Evolutionary conservation across 306 rosid species (phyloP), one percentile per base, ranked within the genome.

Genomic region (Acacia crassicarpa): DNA sequence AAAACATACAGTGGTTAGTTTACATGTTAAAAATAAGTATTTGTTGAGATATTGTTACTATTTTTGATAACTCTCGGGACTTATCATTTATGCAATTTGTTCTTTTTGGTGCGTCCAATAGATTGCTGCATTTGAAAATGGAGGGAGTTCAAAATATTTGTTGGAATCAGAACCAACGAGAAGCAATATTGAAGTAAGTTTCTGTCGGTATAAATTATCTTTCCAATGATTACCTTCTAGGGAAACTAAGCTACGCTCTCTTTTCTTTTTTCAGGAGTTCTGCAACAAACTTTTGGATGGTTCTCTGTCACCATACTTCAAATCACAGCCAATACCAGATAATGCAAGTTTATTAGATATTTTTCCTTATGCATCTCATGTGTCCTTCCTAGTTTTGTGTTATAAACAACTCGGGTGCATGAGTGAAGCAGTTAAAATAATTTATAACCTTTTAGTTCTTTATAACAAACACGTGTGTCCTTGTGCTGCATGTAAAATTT

Each of bases 271-370:
- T 70, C 83, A 95, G 99, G 94, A 86, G 45, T 95, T 95, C 86
- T 89, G 94, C 85, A 83, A 81, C 51, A 81, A 91, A 56, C 88
- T 95, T 77, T 27, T 91, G 81, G 88, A 84, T 66, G 98, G 97
- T 75, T 86, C 94, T 68, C 84, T 86, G 81, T 81, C 89, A 45
- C 87, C 92, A 9, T 91, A 85, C 91, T 95, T 76, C 90, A 95
- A 92, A 86, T 95, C 98, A 23, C 96, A 91, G 84, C 91, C 97
- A 69, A 89, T 90, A 82, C 97, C 98, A 27, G 92, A 91, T 84
- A 95, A 90, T 10, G 98, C 93, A 86, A 91, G 97, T 79, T 51
- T 44, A 45, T 61, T 61, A 56, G 30, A 67, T 38, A 38, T 15
- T 44, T 16, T 81, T 81, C 72, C 53, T 13, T 25, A 5, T 40